These are phyloP conservation scores for Tylopilus sp. DNA, from an alignment of 768 basidiomycete species.

Conservation along the genomic window DNA sequence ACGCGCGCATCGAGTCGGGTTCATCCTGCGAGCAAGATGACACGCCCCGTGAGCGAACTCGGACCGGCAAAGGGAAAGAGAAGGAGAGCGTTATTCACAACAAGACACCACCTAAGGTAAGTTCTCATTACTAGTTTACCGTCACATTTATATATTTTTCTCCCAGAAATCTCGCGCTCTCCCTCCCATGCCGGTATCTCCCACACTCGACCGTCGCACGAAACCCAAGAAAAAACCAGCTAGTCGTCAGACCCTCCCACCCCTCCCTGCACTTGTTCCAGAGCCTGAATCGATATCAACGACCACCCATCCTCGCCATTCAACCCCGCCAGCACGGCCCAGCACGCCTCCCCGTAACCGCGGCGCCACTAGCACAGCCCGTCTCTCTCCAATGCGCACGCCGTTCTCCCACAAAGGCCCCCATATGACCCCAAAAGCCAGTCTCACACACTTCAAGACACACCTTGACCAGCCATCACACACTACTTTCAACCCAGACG, in stretches of 20 bases:
- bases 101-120: constrained; percentile 30
- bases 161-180: constrained; percentile 37
- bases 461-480: constrained; percentile 61
- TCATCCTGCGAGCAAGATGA: constrained; percentile 14
- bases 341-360: constrained; percentile 36
- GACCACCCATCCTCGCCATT: constrained; percentile 18
- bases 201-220: constrained; percentile 39
- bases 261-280: constrained; percentile 25
- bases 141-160: constrained; percentile 1
- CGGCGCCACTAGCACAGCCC: constrained; percentile 27
- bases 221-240: constrained; percentile 21
- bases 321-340: constrained; percentile 39
- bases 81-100: constrained; percentile 15
- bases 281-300: constrained; percentile 16
- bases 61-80: constrained; percentile 13
- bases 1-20: constrained; percentile 16
- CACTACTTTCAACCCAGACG: constrained; percentile 24
- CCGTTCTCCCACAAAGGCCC: constrained; percentile 66
- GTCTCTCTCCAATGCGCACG: constrained; percentile 59
- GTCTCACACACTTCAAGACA: constrained; percentile 65
- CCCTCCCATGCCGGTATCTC: constrained; percentile 45
- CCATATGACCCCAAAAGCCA: constrained; percentile 66
- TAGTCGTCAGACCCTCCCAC: constrained; percentile 15
- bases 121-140: not conserved
- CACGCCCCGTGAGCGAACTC: constrained; percentile 6